These are phyloP conservation scores for Didymella pinodella DNA, from an alignment of 2,329 filamentous ascomycete genomes.

Conservation along the genomic window DNA sequence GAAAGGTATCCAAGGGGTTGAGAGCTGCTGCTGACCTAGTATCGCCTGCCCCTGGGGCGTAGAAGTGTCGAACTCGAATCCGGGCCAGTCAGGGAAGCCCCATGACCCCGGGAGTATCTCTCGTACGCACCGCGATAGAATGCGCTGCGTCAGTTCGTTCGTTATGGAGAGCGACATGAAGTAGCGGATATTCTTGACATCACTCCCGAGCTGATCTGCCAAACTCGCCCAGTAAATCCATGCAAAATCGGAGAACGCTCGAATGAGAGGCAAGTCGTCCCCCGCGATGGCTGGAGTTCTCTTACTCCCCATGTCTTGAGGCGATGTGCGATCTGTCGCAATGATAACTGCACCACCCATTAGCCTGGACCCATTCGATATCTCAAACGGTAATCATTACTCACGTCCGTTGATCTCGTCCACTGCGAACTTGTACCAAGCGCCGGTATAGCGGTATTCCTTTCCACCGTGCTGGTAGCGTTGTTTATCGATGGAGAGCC, in stretches of 20 bases:
- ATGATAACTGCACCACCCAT: not conserved
- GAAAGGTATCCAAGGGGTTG: not conserved
- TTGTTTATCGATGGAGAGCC: not conserved
- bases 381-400: not conserved
- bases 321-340: conserved; percentile 3
- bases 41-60: conserved; percentile 5
- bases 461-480: not conserved
- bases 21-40: not conserved
- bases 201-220: not conserved
- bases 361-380: not conserved
- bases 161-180: conserved; percentile 13
- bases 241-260: conserved; percentile 12
- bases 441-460: conserved; percentile 7
- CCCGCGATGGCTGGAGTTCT: not conserved
- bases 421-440: not conserved
- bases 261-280: conserved; percentile 1
- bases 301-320: not conserved
- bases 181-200: conserved; percentile 9
- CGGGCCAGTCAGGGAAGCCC: conserved; percentile 6
- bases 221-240: conserved; percentile 1
- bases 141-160: conserved; percentile 2
- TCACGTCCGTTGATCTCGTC: conserved; percentile 2
- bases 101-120: conserved; percentile 2
- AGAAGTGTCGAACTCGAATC: not conserved
- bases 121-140: conserved; percentile 2